These are phyloP conservation scores for Tetrapisispora pingtungensis DNA, from an alignment of 805 yeast genomes.

Conservation along the genomic window DNA sequence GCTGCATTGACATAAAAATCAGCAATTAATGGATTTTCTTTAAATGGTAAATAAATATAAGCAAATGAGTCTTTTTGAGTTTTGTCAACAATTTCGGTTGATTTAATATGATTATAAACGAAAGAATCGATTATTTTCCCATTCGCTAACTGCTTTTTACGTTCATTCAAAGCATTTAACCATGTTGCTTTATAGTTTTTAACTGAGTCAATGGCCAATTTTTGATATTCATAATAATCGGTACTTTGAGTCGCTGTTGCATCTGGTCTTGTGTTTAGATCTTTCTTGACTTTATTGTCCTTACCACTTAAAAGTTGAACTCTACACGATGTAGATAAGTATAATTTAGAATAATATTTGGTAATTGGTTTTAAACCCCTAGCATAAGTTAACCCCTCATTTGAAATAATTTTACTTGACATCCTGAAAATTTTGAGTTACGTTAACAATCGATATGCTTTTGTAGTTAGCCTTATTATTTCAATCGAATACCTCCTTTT, in stretches of 20 bases:
- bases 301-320: background rate
- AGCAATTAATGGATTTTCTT: slow-evolving; percentile 69
- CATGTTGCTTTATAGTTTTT: slow-evolving; percentile 53
- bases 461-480: too few relatives aligned
- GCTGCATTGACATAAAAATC: slow-evolving; percentile 84
- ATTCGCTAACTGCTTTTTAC: slow-evolving; percentile 57
- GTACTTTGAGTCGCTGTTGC: slow-evolving; percentile 63
- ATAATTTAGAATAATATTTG: too few relatives aligned
- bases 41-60: slow-evolving; percentile 66
- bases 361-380: too few relatives aligned
- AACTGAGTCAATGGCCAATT: slow-evolving; percentile 25
- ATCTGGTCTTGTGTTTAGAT: slow-evolving; percentile 38
- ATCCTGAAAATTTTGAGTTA: too few relatives aligned
- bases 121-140: slow-evolving; percentile 66
- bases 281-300: slow-evolving; percentile 5
- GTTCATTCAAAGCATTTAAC: slow-evolving; percentile 73
- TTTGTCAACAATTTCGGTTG: slow-evolving; percentile 60
- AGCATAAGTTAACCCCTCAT: too few relatives aligned
- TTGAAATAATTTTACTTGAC: too few relatives aligned
- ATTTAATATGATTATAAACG: slow-evolving; percentile 61
- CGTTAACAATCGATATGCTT: too few relatives aligned
- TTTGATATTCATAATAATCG: slow-evolving; percentile 46
- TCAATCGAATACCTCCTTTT: too few relatives aligned
- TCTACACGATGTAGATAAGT: background rate
- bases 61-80: slow-evolving; percentile 72